A percentile compares a stretch with the other conserved stretches of the same genome.
These are phyloP conservation scores for Hyphodiscus sp. DNA, from an alignment of 2,329 filamentous ascomycete genomes.

Conservation along the genomic window DNA sequence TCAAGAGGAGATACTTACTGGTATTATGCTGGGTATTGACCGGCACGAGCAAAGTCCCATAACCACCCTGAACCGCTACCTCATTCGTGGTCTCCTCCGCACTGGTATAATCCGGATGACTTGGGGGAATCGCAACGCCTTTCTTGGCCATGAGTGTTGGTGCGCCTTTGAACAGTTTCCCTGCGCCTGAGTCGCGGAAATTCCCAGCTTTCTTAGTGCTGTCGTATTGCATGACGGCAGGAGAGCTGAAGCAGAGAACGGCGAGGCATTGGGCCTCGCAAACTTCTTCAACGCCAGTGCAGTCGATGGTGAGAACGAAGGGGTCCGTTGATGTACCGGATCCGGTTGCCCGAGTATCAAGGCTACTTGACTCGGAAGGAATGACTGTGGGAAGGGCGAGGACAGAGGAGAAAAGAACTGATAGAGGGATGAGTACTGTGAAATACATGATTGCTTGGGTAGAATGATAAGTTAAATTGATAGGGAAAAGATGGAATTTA, in stretches of 20 bases:
- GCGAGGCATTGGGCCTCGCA: slow-evolving; percentile 6
- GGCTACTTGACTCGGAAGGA: background rate
- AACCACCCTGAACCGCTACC: background rate
- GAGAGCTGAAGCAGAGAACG: slow-evolving; percentile 2
- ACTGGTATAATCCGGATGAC: background rate
- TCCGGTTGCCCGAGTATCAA: background rate
- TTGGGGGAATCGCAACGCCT: background rate
- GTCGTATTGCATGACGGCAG: slow-evolving; percentile 1
- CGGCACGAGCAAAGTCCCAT: slow-evolving; percentile 1
- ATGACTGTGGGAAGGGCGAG: slow-evolving; percentile 1
- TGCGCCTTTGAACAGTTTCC: background rate
- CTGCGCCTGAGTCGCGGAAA: too few relatives aligned
- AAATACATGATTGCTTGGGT: background rate
- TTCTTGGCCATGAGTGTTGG: background rate
- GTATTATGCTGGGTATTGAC: background rate
- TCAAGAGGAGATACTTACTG: too few relatives aligned
- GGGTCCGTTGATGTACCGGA: background rate
- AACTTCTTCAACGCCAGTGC: background rate
- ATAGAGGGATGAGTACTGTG: background rate
- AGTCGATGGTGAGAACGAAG: slow-evolving; percentile 2
- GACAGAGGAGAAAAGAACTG: background rate
- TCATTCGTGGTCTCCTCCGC: slow-evolving; percentile 4
- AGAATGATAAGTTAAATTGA: too few relatives aligned
- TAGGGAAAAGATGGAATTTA: too few relatives aligned
- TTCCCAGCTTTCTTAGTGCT: too few relatives aligned